phyloP scores from a whole-genome alignment of 2,329 filamentous ascomycete genomes.

The Ceratocystis ficicola region DNA sequence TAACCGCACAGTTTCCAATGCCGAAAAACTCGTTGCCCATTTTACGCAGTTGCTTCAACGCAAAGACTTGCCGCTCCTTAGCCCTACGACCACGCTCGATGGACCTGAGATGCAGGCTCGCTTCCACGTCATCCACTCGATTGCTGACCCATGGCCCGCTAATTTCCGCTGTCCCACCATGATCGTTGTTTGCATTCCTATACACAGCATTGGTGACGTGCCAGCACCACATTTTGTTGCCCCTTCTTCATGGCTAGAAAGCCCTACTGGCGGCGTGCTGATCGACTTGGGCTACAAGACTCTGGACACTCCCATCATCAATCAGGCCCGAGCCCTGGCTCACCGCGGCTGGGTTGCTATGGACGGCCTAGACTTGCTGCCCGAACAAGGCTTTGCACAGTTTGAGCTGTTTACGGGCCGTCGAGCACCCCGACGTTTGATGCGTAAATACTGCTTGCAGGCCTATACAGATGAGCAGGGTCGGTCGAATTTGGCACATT shows the following conservation, averaged over 20 bases:
- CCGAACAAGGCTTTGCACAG: conserved; percentile 69
- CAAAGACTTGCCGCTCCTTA: conserved; percentile 34
- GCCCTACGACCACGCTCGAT: conserved; percentile 22
- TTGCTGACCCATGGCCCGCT: conserved; percentile 52
- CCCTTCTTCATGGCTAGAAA: conserved; percentile 57
- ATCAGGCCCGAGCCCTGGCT: conserved; percentile 50
- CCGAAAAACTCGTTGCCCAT: conserved; percentile 54
- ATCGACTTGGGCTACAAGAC: conserved; percentile 66
- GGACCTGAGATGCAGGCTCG: conserved; percentile 28
- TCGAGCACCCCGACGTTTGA: conserved; percentile 42
- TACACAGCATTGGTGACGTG: conserved; percentile 50
- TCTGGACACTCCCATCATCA: conserved; percentile 56
- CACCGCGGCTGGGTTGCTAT: conserved; percentile 60
- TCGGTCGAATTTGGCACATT: conserved; percentile 31
- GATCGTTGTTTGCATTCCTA: conserved; percentile 64
- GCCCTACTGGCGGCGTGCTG: conserved; percentile 61
- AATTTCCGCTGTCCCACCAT: conserved; percentile 55
- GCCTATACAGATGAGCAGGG: conserved; percentile 36
- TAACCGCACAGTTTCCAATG: conserved; percentile 57
- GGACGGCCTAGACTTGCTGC: conserved; percentile 62
- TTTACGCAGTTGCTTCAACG: conserved; percentile 47
- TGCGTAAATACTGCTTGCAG: conserved; percentile 52
- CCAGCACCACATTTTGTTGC: conserved; percentile 59
- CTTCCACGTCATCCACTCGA: conserved; percentile 47
- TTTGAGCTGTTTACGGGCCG: conserved; percentile 68